A percentile compares a stretch with the other conserved stretches of the same genome.
Evolutionary conservation across 768 basidiomycete genomes (phyloP).

Genomic region (Termitomyces sp.): DNA sequence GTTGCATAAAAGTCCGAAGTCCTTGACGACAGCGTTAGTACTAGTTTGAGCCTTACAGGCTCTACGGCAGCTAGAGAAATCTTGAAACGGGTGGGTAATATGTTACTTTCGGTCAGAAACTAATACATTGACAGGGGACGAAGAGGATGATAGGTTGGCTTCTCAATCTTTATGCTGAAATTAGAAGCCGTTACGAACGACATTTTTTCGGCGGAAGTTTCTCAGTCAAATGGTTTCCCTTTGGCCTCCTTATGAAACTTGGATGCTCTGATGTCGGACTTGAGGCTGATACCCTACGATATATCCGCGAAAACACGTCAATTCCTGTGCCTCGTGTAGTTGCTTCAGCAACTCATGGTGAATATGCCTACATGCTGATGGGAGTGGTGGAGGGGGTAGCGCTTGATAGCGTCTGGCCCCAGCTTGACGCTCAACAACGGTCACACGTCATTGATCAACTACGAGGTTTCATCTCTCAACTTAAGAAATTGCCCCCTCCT

Average conservation of each 20-base stretch:
- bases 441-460: conserved; percentile 2
- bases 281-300: conserved; percentile 7
- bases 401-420: not conserved
- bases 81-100: not conserved
- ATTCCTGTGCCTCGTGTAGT: conserved; percentile 6
- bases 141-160: conserved; percentile 4
- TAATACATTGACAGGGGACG: not conserved
- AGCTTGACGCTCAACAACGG: conserved; percentile 5
- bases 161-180: not conserved
- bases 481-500: conserved; percentile 1
- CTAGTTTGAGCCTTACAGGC: too few relatives aligned
- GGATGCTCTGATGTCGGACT: conserved; percentile 1
- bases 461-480: conserved; percentile 1
- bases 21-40: too few relatives aligned
- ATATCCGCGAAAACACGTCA: conserved; percentile 5
- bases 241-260: conserved; percentile 4
- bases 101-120: not conserved
- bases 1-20: not conserved
- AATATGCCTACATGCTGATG: conserved; percentile 6
- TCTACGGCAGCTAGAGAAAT: not conserved
- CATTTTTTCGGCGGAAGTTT: not conserved
- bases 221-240: conserved; percentile 6
- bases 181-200: conserved; percentile 4
- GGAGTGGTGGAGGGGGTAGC: not conserved
- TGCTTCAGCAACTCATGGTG: not conserved